phyloP scores from a whole-genome alignment of 352 stramenopile species.

The Globisporangium carolinianum region DNA sequence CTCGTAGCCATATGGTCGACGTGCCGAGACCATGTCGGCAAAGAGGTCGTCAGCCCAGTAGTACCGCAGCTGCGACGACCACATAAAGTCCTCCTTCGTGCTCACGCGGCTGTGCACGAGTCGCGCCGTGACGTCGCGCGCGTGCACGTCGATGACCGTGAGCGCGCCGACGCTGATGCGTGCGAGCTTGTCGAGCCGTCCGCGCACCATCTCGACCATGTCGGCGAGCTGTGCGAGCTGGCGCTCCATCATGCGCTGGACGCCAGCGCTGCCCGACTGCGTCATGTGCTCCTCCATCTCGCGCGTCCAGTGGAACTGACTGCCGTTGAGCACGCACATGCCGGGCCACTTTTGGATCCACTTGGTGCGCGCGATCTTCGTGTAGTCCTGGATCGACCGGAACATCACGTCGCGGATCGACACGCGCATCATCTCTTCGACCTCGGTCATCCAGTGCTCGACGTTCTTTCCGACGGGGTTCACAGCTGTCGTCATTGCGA shows the following conservation, averaged over 20 bases:
- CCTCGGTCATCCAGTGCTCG: conserved; percentile 94
- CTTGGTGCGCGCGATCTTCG: conserved; percentile 80
- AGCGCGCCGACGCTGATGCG: conserved; percentile 90
- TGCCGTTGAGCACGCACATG: conserved; percentile 94
- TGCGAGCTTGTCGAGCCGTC: conserved; percentile 85
- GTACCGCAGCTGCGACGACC: conserved; percentile 92
- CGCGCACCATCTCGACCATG: conserved; percentile 92
- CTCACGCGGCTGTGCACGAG: conserved; percentile 82
- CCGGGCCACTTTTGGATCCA: conserved; percentile 94
- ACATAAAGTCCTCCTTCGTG: conserved; percentile 92
- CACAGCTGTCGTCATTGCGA: conserved; percentile 76
- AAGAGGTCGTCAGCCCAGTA: conserved; percentile 88
- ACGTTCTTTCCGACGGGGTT: conserved; percentile 93
- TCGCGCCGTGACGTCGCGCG: conserved; percentile 88
- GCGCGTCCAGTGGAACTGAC: conserved; percentile 93
- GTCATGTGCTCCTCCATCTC: conserved; percentile 90
- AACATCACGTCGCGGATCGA: conserved; percentile 91
- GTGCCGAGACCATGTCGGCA: conserved; percentile 89
- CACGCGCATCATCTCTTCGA: conserved; percentile 90
- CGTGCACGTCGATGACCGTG: conserved; percentile 94
- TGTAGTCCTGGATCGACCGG: conserved; percentile 89
- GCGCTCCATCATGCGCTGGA: conserved; percentile 88
- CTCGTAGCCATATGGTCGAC: conserved; percentile 91
- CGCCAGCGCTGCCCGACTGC: conserved; percentile 70
- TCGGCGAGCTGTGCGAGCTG: conserved; percentile 89